phyloP scores from a whole-genome alignment of 2,329 filamentous ascomycete species.

The Ophiostoma sp. region DNA sequence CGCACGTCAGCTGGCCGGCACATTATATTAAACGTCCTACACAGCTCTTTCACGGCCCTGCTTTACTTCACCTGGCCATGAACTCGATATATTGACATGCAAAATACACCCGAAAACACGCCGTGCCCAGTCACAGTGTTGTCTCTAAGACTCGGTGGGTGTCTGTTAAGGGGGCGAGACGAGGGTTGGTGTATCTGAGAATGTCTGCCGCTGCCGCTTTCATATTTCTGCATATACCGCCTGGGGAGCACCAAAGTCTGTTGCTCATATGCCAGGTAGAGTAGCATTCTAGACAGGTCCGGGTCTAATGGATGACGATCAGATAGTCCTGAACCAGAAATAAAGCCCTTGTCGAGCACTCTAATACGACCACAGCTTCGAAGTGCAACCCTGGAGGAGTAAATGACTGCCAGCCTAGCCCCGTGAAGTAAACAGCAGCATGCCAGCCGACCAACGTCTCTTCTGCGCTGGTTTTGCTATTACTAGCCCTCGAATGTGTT shows the following conservation, averaged over 20 bases:
- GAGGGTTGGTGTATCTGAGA: too few relatives aligned
- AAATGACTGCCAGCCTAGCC: background rate
- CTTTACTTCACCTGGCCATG: too few relatives aligned
- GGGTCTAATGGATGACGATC: too few relatives aligned
- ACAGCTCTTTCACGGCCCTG: too few relatives aligned
- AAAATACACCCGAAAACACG: conserved; percentile 2
- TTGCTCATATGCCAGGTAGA: too few relatives aligned
- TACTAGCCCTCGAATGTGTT: background rate
- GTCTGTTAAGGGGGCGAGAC: too few relatives aligned
- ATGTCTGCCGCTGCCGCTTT: too few relatives aligned
- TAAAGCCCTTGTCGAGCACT: background rate
- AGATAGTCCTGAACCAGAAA: too few relatives aligned
- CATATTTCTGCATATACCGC: too few relatives aligned
- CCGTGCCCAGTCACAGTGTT: background rate
- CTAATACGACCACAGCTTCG: background rate
- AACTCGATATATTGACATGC: background rate
- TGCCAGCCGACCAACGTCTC: background rate
- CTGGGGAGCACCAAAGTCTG: too few relatives aligned
- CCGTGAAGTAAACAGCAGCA: background rate
- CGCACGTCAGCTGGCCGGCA: background rate
- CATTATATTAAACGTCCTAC: background rate
- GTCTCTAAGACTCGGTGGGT: too few relatives aligned
- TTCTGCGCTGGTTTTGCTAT: background rate
- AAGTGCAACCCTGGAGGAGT: background rate
- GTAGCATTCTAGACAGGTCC: too few relatives aligned